Evolutionary conservation across 2,329 filamentous ascomycete genomes (phyloP).

Genomic region (Epichloe festucae): DNA sequence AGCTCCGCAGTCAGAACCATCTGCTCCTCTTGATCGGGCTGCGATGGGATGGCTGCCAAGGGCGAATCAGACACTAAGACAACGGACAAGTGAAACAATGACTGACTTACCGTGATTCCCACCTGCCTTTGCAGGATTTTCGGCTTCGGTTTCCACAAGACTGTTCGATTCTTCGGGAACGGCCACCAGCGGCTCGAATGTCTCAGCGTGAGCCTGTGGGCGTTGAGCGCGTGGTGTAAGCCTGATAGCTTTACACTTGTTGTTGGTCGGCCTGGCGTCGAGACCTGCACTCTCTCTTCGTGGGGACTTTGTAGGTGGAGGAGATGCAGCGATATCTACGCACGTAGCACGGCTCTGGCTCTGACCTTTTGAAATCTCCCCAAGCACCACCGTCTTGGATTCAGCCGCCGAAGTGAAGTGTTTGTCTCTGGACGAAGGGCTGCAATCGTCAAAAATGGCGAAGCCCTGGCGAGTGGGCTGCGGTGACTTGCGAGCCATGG

Average conservation of each 20-base stretch:
- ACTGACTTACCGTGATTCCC: not conserved
- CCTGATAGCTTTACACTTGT: slow-evolving; percentile 8
- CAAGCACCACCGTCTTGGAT: slow-evolving; percentile 1
- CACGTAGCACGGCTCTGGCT: not conserved
- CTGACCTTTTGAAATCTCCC: slow-evolving; percentile 4
- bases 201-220: slow-evolving; percentile 18
- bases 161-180: slow-evolving; percentile 17
- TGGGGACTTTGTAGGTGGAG: slow-evolving; percentile 1
- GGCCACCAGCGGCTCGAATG: slow-evolving; percentile 21
- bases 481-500: slow-evolving; percentile 1
- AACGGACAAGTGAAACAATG: not conserved
- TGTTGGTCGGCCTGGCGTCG: slow-evolving; percentile 8
- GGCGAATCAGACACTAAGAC: not conserved
- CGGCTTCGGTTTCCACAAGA: not conserved
- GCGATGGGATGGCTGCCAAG: not conserved
- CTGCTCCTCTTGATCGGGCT: not conserved
- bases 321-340: not conserved
- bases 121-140: not conserved
- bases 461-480: not conserved
- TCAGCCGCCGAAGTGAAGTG: not conserved
- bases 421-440: not conserved
- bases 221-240: slow-evolving; percentile 15
- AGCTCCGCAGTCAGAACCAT: not conserved
- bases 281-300: not conserved
- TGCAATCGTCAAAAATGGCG: slow-evolving; percentile 2